Evolutionary conservation across 768 basidiomycete species (phyloP), one percentile per base, ranked within the genome.

Genomic region (Hysterangium stoloniferum): DNA sequence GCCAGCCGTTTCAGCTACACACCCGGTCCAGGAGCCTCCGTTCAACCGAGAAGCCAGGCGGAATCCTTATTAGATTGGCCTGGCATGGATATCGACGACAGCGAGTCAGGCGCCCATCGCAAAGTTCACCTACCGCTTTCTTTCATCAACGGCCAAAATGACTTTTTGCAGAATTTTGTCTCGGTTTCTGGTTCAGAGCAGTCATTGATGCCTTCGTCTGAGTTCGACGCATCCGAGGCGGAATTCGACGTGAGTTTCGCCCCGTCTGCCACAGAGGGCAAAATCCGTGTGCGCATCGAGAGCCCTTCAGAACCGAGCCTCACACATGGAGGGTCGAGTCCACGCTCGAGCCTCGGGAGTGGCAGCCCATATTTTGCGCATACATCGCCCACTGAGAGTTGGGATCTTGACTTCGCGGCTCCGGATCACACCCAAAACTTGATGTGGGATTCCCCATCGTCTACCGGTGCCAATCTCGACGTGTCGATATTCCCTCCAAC

Each of bases 11-110:
- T 20, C 44, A 48, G 40, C 38, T 43, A 44, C 34, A n/a, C 12
- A 9, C 15, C 37, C 29, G 48, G 48, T 28, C 17, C 48, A 19
- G 36, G 48, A 22, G 17, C 36, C 24, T 25, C 17, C 33, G 37
- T 22, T 15, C 35, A 31, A 6, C 13, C 32, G 28, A 17, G 24
- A 13, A 22, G 19, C n/a, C 41, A 42, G 41, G 20, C 47, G 28
- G 47, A 48, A 34, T 48, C 47, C 24, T 28, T 48, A 48, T 34
- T 48, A 22, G 49, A 51, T 20, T 51, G 49, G 49, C 17, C 49
- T 13, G 49, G 49, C 31, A 51, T 51, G 49, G 49, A 51, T 17
- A 22, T 51, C 6, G 49, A 51, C 24, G 34, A 37, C 7, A 28
- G 34, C 47, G n/a, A 24, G 24, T 48, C 47, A 17, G 47, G 47